These are phyloP conservation scores for Suillus decipiens DNA, from an alignment of 768 basidiomycete species.

Conservation along the genomic window DNA sequence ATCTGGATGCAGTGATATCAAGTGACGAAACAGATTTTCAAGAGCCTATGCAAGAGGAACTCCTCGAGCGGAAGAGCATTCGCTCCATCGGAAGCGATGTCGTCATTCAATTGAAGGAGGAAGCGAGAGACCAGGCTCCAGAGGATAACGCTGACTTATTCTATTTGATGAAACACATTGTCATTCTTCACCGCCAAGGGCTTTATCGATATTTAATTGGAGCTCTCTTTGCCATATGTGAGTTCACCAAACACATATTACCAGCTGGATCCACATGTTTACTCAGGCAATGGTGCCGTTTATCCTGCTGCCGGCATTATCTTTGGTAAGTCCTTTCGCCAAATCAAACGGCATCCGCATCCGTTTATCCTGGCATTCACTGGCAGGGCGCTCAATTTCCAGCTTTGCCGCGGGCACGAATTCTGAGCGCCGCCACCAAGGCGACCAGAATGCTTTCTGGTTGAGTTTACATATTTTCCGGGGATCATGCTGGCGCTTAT, in stretches of 20 bases:
- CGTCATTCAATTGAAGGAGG: slow-evolving; percentile 3
- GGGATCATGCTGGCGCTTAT: slow-evolving; percentile 30
- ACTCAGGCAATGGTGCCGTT: slow-evolving; percentile 23
- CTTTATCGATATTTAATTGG: slow-evolving; percentile 41
- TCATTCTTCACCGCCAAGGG: slow-evolving; percentile 38
- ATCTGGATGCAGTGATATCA: slow-evolving; percentile 12
- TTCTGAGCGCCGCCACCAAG: background rate
- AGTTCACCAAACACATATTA: slow-evolving; percentile 6
- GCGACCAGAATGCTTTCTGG: slow-evolving; percentile 6
- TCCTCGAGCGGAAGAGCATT: slow-evolving; percentile 29
- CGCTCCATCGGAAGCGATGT: slow-evolving; percentile 17
- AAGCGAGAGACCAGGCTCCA: no score
- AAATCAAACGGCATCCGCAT: background rate
- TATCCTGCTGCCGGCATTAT: slow-evolving; percentile 36
- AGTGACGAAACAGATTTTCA: slow-evolving; percentile 19
- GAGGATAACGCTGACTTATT: slow-evolving; percentile 26
- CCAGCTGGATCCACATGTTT: background rate
- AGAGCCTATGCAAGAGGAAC: slow-evolving; percentile 32
- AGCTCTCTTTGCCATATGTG: slow-evolving; percentile 31
- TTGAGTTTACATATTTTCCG: slow-evolving; percentile 26
- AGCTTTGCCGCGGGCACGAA: slow-evolving; percentile 13
- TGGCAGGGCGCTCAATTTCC: slow-evolving; percentile 2
- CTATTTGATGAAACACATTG: slow-evolving; percentile 41
- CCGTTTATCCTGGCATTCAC: background rate
- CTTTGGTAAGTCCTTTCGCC: slow-evolving; percentile 27